Evolutionary conservation across 345 rosid genomes (phyloP), one percentile per base, ranked within the genome.

Genomic region (Cardiospermum halicacabum): DNA sequence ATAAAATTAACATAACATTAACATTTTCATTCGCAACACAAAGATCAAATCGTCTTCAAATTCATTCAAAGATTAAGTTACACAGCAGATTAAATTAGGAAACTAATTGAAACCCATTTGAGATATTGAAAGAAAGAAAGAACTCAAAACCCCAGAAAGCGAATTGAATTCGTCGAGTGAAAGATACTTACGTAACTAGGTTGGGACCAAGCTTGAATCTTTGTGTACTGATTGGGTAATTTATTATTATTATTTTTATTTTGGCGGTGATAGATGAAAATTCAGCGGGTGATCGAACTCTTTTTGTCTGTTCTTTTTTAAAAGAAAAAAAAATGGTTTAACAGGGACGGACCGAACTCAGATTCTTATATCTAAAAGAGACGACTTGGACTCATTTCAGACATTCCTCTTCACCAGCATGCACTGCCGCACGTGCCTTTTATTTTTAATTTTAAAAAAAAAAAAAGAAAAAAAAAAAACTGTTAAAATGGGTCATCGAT

Each of bases 81-180:
- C n/a, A n/a, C n/a, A 69, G 58, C 30, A 60, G 11, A n/a, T n/a
- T 22, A 11, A 53, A 40, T 42, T 45, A 7, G 19, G 56, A 36
- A 55, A 40, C 13, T 60, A n/a, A 37, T 12, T 3, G 53, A 54
- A 68, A 26, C 55, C 53, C 55, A 26, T 21, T 18, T 6, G 57
- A 39, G 42, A 58, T 63, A 50, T 59, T 39, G 40, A 59, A 25
- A 16, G n/a, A 19, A 65, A 30, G 40, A 59, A 25, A 16, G n/a
- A 19, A 65, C 59, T 19, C 32, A n/a, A 51, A 68, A 43, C 12
- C 55, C 69, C 60, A 60, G 27, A 36, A 49, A 2, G 32, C 67
- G 30, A 69, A 54, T 37, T 31, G 58, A 55, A 40, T 39, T 0
- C 18, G 2, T 16, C 8, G 28, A 18, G 22, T 25, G 27, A 40